Evolutionary conservation across 1,139 yeast genomes (phyloP).

Genomic region (Yarrowia galli): DNA sequence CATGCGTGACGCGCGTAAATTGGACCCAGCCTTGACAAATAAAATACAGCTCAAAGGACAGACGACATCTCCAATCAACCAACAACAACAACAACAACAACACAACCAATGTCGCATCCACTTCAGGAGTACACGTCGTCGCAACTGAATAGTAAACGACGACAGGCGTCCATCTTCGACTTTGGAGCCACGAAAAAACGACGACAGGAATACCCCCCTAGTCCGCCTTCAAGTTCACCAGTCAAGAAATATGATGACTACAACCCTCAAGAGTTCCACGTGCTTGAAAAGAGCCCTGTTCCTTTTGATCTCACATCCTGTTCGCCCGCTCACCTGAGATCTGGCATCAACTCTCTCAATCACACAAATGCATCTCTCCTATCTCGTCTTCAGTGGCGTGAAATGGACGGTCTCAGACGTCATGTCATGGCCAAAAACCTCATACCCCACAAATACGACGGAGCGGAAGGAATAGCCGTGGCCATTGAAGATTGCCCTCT

Average conservation of each 20-base stretch:
- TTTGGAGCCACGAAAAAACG: conserved; percentile 17
- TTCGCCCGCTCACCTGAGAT: not conserved
- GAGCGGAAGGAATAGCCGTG: not conserved
- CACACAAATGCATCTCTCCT: conserved; percentile 8
- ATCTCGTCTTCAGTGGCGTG: conserved; percentile 25
- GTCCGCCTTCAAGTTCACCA: conserved; percentile 22
- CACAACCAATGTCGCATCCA: conserved; percentile 8
- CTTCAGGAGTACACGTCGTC: conserved; percentile 17
- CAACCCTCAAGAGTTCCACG: not conserved
- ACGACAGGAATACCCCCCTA: conserved; percentile 7
- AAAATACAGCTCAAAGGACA: not conserved
- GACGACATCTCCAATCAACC: not conserved
- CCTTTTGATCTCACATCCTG: not conserved
- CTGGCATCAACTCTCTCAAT: conserved; percentile 14
- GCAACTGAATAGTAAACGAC: conserved; percentile 5
- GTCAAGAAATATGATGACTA: not conserved
- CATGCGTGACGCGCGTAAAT: conserved; percentile 36
- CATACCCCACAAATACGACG: not conserved
- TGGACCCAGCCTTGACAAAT: conserved; percentile 2
- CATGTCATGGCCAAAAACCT: not conserved
- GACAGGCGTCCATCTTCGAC: conserved; percentile 30
- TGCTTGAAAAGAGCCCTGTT: conserved; percentile 8
- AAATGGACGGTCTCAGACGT: conserved; percentile 1
- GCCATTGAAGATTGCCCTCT: conserved; percentile 1
- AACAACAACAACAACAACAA: not conserved